A percentile compares a stretch with the other conserved stretches of the same genome.
Evolutionary conservation across 495 filamentous ascomycete species (phyloP).

Genomic region (Trichoderma orchidacearum): DNA sequence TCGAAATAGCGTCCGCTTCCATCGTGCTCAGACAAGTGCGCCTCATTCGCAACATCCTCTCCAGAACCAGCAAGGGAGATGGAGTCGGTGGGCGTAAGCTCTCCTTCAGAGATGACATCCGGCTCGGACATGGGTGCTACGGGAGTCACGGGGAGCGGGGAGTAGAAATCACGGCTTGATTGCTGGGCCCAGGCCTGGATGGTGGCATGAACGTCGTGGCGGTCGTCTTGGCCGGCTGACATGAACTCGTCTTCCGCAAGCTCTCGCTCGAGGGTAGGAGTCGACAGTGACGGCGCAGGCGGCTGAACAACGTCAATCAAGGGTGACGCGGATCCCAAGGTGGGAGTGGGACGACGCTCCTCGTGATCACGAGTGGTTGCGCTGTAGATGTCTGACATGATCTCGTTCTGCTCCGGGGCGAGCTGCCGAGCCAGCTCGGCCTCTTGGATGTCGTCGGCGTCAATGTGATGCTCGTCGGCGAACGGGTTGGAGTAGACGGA

Average conservation of each 20-base stretch:
- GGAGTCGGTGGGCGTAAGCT: constrained; percentile 38
- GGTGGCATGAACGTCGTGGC: constrained; percentile 27
- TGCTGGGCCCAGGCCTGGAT: constrained; percentile 44
- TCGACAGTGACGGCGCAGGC: neutral
- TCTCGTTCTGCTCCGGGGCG: constrained; percentile 27
- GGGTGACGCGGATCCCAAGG: neutral
- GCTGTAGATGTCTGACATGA: constrained; percentile 38
- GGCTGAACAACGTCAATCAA: neutral
- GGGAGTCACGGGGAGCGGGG: constrained; percentile 29
- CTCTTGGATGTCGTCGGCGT: constrained; percentile 26
- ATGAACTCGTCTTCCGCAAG: constrained; percentile 26
- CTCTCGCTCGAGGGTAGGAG: constrained; percentile 17
- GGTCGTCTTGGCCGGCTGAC: constrained; percentile 28
- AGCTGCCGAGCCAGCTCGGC: constrained; percentile 17
- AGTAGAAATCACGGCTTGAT: constrained; percentile 33
- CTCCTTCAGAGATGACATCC: constrained; percentile 29
- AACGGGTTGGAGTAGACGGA: constrained; percentile 46
- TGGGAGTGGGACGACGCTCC: neutral
- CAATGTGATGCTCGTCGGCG: constrained; percentile 40
- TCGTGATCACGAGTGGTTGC: constrained; percentile 23
- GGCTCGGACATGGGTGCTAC: constrained; percentile 23
- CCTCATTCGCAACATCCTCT: constrained; percentile 23
- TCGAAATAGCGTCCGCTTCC: constrained; percentile 25
- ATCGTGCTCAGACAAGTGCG: constrained; percentile 13
- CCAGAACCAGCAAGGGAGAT: constrained; percentile 29